phyloP scores from a whole-genome alignment of 169 alveolate species.

The Plasmodium ovale region DNA sequence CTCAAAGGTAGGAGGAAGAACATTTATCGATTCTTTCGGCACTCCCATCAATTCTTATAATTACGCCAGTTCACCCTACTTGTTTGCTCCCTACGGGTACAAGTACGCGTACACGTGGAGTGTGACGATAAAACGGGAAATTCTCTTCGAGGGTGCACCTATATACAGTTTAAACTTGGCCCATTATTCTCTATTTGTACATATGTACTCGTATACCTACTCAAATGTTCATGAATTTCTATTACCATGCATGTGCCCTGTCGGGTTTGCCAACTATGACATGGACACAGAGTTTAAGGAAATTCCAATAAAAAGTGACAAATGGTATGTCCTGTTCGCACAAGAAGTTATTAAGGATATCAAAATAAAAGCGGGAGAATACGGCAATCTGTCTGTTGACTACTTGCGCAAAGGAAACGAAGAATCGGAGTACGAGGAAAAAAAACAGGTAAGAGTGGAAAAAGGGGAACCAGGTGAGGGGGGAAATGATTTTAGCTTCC shows the following conservation, averaged over 20 bases:
- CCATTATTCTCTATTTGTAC: background rate
- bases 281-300: constrained; percentile 28
- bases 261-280: too few relatives aligned
- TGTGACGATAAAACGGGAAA: background rate
- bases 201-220: background rate
- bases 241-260: too few relatives aligned
- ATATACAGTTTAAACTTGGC: too few relatives aligned
- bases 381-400: constrained; percentile 67
- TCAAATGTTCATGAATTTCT: too few relatives aligned
- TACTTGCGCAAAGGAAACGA: constrained; percentile 50
- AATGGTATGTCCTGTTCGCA: constrained; percentile 57
- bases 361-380: constrained; percentile 51
- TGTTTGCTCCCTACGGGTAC: background rate
- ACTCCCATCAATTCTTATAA: too few relatives aligned
- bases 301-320: constrained; percentile 28
- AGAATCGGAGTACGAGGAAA: constrained; percentile 38
- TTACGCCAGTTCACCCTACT: too few relatives aligned
- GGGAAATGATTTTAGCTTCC: too few relatives aligned
- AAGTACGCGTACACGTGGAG: background rate
- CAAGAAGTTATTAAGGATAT: constrained; percentile 71
- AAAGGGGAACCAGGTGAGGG: too few relatives aligned
- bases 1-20: constrained; percentile 30
- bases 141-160: background rate
- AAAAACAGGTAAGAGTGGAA: constrained; percentile 30
- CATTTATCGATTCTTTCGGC: background rate